Evolutionary conservation across 1,284 basidiomycete genomes (phyloP).

Genomic region (Pseudozyma sp.): DNA sequence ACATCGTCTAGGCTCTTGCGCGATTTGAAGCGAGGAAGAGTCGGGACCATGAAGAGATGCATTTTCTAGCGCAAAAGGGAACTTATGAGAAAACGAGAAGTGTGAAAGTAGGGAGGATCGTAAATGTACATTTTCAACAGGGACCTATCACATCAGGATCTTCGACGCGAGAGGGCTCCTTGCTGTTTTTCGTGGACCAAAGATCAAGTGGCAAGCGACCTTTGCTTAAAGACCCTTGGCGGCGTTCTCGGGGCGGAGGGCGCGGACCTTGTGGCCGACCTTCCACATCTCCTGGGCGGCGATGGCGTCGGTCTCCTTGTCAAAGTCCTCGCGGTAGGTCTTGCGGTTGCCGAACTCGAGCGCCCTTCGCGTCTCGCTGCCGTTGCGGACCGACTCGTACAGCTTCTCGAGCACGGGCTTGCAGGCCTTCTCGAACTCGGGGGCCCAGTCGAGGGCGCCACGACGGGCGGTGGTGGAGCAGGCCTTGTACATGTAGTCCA

Average conservation of each 20-base stretch:
- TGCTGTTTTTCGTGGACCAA: not conserved
- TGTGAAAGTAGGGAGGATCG: conserved; percentile 3
- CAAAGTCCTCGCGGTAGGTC: conserved; percentile 94
- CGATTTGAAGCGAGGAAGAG: too few species aligned
- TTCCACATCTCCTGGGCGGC: conserved; percentile 94
- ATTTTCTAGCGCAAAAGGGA: conserved; percentile 3
- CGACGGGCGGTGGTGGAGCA: conserved; percentile 99
- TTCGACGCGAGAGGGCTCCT: not conserved
- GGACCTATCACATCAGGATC: not conserved
- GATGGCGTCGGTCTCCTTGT: conserved; percentile 93
- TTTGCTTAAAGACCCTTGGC: conserved; percentile 45
- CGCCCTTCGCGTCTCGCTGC: conserved; percentile 95
- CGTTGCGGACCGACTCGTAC: conserved; percentile 92
- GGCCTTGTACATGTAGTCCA: conserved; percentile 97
- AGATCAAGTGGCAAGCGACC: not conserved
- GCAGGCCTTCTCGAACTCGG: conserved; percentile 93
- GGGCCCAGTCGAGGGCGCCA: conserved; percentile 99
- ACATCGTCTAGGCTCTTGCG: not conserved
- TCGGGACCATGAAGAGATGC: not conserved
- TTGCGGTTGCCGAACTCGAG: conserved; percentile 93
- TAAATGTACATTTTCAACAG: conserved; percentile 18
- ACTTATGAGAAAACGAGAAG: conserved; percentile 5
- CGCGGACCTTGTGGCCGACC: conserved; percentile 65
- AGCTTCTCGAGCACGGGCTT: conserved; percentile 91
- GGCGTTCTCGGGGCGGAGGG: conserved; percentile 63